A percentile compares a stretch with the other conserved stretches of the same genome.
Conservation (phyloP, 2,329 filamentous ascomycete genomes). For the Fusarium hainanense region DNA sequence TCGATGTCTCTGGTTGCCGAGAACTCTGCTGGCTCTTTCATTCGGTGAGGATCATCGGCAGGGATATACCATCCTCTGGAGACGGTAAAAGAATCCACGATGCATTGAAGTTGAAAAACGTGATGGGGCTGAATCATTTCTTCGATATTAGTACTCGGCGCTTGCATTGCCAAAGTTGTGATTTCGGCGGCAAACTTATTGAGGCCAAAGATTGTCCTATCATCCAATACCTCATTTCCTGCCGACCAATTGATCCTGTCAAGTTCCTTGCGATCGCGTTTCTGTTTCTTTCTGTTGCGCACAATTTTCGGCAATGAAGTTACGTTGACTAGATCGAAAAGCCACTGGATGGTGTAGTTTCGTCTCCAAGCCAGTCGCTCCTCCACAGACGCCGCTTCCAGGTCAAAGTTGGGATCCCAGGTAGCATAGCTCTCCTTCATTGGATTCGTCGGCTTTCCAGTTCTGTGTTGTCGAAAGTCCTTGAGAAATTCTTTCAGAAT, state of each 20-base stretch:
- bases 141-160: constrained; percentile 44
- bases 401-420: constrained; percentile 44
- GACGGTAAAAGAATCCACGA: constrained; percentile 59
- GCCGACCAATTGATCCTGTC: neutral
- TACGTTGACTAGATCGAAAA: constrained; percentile 63
- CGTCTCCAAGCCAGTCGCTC: constrained; percentile 59
- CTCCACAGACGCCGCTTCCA: constrained; percentile 52
- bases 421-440: too few species aligned
- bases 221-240: too few species aligned
- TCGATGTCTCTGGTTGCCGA: constrained; percentile 55
- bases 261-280: too few species aligned
- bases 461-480: too few species aligned
- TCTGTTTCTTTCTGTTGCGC: too few species aligned
- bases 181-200: constrained; percentile 59
- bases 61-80: constrained; percentile 57
- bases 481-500: constrained; percentile 47
- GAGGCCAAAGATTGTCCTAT: constrained; percentile 54
- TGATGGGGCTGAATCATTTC: constrained; percentile 57
- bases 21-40: constrained; percentile 52
- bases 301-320: too few species aligned
- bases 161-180: constrained; percentile 58
- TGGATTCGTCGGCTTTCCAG: too few species aligned
- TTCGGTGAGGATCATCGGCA: constrained; percentile 50
- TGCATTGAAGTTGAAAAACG: constrained; percentile 62
- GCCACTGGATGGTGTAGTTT: constrained; percentile 62